These are phyloP conservation scores for Strobilomyces dryophilus DNA, from an alignment of 768 basidiomycete genomes.

Conservation along the genomic window DNA sequence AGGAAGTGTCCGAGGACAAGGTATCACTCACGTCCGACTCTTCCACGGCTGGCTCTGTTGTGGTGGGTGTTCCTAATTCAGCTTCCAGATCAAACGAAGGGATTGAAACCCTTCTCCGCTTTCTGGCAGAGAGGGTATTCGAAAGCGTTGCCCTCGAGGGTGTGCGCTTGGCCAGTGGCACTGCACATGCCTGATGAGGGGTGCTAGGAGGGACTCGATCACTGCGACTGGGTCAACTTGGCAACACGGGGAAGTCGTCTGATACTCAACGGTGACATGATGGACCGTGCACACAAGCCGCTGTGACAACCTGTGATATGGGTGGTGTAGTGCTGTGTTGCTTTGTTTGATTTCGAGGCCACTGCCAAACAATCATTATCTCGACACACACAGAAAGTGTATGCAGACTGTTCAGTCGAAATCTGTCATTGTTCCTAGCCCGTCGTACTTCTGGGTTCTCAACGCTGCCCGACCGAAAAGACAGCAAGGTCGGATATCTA, in stretches of 20 bases:
- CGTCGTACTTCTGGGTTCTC: too few relatives aligned
- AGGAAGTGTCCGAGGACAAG: neutral
- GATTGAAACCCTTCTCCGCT: constrained; percentile 40
- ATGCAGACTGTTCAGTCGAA: too few relatives aligned
- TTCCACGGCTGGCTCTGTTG: constrained; percentile 19
- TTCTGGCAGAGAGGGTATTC: constrained; percentile 37
- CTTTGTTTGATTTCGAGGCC: constrained; percentile 26
- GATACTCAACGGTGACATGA: constrained; percentile 32
- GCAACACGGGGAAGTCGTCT: constrained; percentile 2
- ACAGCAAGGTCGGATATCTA: too few relatives aligned
- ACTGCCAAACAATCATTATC: constrained; percentile 25
- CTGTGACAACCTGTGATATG: neutral
- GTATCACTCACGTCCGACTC: constrained; percentile 26
- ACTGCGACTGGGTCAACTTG: constrained; percentile 20
- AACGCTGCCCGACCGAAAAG: too few relatives aligned
- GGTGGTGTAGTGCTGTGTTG: neutral
- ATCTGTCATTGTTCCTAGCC: too few relatives aligned
- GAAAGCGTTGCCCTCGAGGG: constrained; percentile 36
- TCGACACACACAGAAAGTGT: too few relatives aligned
- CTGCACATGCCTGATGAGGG: constrained; percentile 23
- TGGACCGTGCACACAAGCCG: neutral
- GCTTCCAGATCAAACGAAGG: constrained; percentile 36
- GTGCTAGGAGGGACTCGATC: constrained; percentile 23
- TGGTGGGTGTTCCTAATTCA: constrained; percentile 25
- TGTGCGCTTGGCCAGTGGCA: constrained; percentile 33